A percentile compares a stretch with the other conserved stretches of the same genome.
phyloP scores from a whole-genome alignment of 2,329 filamentous ascomycete species.

The Paramyrothecium roridum region DNA sequence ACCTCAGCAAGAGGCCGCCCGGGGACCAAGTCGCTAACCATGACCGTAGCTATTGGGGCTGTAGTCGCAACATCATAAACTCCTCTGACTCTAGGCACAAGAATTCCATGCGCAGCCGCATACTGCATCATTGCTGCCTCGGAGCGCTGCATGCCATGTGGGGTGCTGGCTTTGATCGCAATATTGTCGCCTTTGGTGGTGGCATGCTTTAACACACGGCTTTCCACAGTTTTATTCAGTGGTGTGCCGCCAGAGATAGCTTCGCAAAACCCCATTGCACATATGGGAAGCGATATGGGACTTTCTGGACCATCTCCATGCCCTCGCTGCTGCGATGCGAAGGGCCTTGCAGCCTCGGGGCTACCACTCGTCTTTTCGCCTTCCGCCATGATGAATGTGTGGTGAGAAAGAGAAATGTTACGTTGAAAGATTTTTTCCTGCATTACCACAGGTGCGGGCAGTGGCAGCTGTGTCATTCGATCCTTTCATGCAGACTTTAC shows the following conservation, averaged over 20 bases:
- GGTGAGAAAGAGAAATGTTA: no score
- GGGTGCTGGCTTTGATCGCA: background rate
- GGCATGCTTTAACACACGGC: constrained; percentile 3
- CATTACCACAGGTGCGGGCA: no score
- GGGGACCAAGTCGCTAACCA: constrained; percentile 4
- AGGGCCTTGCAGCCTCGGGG: no score
- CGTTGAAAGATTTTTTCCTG: no score
- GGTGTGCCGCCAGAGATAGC: background rate
- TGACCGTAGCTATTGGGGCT: constrained; percentile 3
- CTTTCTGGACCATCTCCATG: no score
- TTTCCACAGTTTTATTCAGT: constrained; percentile 2
- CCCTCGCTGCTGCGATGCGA: no score
- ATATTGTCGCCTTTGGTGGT: constrained; percentile 2
- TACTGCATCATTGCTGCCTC: constrained; percentile 5
- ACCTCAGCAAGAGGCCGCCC: constrained; percentile 1
- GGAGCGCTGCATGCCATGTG: background rate
- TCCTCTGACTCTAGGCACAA: constrained; percentile 1
- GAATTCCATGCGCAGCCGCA: constrained; percentile 3
- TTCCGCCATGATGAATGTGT: no score
- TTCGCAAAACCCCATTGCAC: no score
- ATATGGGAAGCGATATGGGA: no score
- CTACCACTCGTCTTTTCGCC: no score
- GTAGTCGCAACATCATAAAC: constrained; percentile 1
- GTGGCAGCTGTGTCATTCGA: no score
- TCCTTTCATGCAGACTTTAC: no score